Evolutionary conservation across 2,329 filamentous ascomycete species (phyloP).

Genomic region (Clathrospora elynae): DNA sequence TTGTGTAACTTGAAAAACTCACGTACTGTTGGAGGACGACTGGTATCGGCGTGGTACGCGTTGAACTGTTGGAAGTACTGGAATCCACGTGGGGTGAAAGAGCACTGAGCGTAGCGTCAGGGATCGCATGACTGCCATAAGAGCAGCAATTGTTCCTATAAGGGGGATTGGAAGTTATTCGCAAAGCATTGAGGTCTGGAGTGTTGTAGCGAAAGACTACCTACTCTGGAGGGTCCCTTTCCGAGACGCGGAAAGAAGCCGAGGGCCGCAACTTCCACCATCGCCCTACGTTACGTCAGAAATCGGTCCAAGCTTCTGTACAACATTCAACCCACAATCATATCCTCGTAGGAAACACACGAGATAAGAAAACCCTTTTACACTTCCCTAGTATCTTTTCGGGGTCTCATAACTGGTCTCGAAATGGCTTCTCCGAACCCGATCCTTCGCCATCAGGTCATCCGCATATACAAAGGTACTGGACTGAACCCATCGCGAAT

Average conservation of each 20-base stretch:
- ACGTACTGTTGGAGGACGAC: conserved; percentile 14
- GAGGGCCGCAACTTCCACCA: conserved; percentile 12
- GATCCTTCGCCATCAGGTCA: conserved; percentile 75
- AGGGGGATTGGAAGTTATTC: too few species aligned
- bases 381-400: too few species aligned
- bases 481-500: background rate
- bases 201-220: conserved; percentile 3
- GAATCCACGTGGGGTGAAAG: background rate
- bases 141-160: too few species aligned
- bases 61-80: conserved; percentile 1
- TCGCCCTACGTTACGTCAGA: conserved; percentile 6
- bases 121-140: conserved; percentile 23
- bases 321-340: conserved; percentile 3
- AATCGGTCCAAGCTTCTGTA: conserved; percentile 6
- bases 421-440: conserved; percentile 52
- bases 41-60: conserved; percentile 5
- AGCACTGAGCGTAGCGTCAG: conserved; percentile 21
- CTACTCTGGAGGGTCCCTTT: too few species aligned
- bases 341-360: background rate
- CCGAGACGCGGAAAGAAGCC: conserved; percentile 21
- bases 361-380: too few species aligned
- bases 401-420: background rate
- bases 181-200: too few species aligned
- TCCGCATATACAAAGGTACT: conserved; percentile 81
- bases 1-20: too few species aligned